phyloP scores from a whole-genome alignment of 805 yeast genomes.

The Schwanniomyces vanrijiae region DNA sequence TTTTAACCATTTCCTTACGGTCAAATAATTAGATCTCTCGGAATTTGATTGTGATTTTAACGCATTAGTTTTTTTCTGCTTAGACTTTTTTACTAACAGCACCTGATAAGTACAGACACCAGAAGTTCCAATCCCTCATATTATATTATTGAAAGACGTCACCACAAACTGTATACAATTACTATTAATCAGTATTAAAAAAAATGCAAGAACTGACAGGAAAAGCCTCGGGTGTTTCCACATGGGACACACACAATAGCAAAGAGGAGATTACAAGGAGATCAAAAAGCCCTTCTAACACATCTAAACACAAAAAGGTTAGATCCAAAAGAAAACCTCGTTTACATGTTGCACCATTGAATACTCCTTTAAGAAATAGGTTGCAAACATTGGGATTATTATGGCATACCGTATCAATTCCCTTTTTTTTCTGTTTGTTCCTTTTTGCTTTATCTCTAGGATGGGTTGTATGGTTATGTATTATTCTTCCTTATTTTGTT shows the following conservation, averaged over 20 bases:
- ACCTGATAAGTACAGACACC: neutral
- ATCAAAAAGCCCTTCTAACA: neutral
- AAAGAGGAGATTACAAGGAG: neutral
- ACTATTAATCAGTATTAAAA: neutral
- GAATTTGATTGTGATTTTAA: neutral
- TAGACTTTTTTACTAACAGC: neutral
- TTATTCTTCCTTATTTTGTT: conserved; percentile 59
- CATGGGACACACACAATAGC: neutral
- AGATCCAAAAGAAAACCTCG: conserved; percentile 2
- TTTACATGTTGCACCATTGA: conserved; percentile 52
- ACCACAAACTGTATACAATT: neutral
- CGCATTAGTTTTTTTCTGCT: neutral
- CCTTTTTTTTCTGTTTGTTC: conserved; percentile 54
- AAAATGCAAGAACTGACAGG: neutral
- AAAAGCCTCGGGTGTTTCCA: neutral
- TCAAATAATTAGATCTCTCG: neutral
- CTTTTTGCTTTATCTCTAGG: conserved; percentile 46
- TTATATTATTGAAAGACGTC: neutral
- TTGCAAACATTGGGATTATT: conserved; percentile 67
- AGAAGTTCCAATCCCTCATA: neutral
- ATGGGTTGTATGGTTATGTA: conserved; percentile 68
- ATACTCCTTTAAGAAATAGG: conserved; percentile 56
- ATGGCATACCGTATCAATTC: conserved; percentile 73
- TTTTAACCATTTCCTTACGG: conserved; percentile 4
- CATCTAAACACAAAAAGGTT: neutral